phyloP scores from a whole-genome alignment of 257 asterid genomes.

The Agastache rugosa region DNA sequence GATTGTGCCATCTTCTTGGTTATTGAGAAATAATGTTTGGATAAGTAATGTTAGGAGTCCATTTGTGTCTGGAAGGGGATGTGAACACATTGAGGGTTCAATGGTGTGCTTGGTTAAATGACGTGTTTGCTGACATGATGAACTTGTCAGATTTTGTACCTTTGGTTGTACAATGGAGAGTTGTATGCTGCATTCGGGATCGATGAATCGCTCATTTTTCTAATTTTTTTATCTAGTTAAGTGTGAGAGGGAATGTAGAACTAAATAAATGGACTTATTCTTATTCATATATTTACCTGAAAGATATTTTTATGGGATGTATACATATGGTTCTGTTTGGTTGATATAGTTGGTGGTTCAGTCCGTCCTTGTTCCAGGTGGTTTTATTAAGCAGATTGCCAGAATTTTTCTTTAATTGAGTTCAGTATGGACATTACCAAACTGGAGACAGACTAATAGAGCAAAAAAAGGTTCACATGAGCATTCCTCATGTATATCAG shows the following conservation, averaged over 20 bases:
- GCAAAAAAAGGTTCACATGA: slow-evolving; percentile 11
- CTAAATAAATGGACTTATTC: no score
- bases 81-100: neutral
- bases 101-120: slow-evolving; percentile 1
- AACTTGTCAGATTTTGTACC: slow-evolving; percentile 13
- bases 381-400: slow-evolving; percentile 1
- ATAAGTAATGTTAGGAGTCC: slow-evolving; percentile 11
- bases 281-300: no score
- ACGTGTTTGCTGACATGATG: slow-evolving; percentile 9
- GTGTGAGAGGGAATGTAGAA: no score
- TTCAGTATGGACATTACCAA: neutral
- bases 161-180: neutral
- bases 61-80: slow-evolving; percentile 4
- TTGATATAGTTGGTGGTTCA: slow-evolving; percentile 9
- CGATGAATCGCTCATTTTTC: no score
- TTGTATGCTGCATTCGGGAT: no score
- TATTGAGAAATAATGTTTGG: slow-evolving; percentile 5
- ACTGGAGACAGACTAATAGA: slow-evolving; percentile 10
- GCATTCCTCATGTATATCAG: neutral
- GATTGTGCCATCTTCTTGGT: neutral
- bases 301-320: neutral
- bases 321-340: neutral
- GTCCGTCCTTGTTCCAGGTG: neutral
- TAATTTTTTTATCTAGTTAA: no score
- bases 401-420: neutral